Evolutionary conservation across 1,284 basidiomycete species (phyloP).

Genomic region (Marasmius tenuissimus): DNA sequence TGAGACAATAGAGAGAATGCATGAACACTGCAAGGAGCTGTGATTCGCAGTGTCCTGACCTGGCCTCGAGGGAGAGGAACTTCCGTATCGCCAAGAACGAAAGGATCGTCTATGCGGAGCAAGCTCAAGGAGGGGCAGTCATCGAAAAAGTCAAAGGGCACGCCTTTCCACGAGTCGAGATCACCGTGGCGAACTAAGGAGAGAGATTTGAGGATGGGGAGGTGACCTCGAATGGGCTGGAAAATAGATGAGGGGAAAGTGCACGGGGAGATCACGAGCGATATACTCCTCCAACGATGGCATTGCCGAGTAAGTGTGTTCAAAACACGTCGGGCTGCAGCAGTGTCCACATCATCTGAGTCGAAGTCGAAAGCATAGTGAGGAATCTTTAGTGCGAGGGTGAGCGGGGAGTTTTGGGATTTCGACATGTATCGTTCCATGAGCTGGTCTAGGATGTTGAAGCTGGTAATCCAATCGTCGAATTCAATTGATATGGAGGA

Average conservation of each 20-base stretch:
- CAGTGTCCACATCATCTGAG: not conserved
- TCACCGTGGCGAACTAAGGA: not conserved
- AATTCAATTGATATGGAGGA: not conserved
- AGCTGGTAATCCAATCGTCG: not conserved
- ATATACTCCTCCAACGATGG: not conserved
- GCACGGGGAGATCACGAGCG: not conserved
- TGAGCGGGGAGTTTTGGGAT: not conserved
- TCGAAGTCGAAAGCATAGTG: no score
- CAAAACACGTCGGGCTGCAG: not conserved
- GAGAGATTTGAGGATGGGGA: not conserved
- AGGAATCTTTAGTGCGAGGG: not conserved
- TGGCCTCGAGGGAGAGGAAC: not conserved
- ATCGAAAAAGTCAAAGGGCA: not conserved
- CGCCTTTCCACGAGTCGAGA: not conserved
- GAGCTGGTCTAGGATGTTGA: not conserved
- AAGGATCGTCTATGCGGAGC: not conserved
- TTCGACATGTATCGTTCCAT: not conserved
- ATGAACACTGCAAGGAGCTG: not conserved
- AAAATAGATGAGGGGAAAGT: not conserved
- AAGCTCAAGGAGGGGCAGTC: not conserved
- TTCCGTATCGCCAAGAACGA: not conserved
- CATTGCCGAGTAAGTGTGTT: not conserved
- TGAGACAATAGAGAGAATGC: not conserved
- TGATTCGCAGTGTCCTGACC: not conserved
- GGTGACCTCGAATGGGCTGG: not conserved